phyloP scores from a whole-genome alignment of 345 rosid species.

The Lepidium didymum region DNA sequence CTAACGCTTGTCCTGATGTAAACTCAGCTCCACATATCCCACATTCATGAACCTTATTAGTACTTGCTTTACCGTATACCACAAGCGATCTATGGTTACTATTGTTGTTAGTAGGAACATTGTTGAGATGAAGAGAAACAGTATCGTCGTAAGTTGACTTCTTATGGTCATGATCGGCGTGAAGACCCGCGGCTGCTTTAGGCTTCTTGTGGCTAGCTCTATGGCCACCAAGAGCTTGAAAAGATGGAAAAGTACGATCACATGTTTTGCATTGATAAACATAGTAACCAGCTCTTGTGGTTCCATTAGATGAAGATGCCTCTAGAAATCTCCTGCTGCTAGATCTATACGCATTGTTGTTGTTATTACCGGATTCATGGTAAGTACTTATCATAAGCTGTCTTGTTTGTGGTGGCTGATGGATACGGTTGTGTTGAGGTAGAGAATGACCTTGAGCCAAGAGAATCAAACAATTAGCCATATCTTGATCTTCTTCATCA shows the following conservation, averaged over 20 bases:
- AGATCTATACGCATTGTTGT: constrained; percentile 35
- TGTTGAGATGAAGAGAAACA: constrained; percentile 57
- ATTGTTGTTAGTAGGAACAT: constrained; percentile 9
- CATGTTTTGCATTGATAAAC: constrained; percentile 96
- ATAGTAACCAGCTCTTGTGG: constrained; percentile 52
- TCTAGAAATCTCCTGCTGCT: constrained; percentile 61
- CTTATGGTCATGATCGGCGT: constrained; percentile 26
- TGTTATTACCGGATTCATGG: constrained; percentile 11
- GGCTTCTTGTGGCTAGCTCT: constrained; percentile 98
- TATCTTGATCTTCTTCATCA: constrained; percentile 76
- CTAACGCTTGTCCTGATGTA: constrained; percentile 92
- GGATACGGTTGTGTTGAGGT: constrained; percentile 4
- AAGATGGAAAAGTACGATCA: constrained; percentile 75
- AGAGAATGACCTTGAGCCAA: constrained; percentile 64
- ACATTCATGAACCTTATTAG: constrained; percentile 75
- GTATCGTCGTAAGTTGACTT: constrained; percentile 37
- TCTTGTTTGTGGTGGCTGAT: constrained; percentile 21
- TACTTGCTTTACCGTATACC: constrained; percentile 11
- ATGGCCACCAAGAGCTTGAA: constrained; percentile 97
- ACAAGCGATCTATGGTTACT: constrained; percentile 25
- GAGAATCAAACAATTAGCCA: constrained; percentile 92
- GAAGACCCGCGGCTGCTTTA: constrained; percentile 21
- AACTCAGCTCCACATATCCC: constrained; percentile 87
- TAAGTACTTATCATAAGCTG: constrained; percentile 15
- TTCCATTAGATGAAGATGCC: constrained; percentile 34